Evolutionary conservation across 1,284 basidiomycete species (phyloP), one percentile per base, ranked within the genome.

Genomic region (Uromyces viciae-fabae): DNA sequence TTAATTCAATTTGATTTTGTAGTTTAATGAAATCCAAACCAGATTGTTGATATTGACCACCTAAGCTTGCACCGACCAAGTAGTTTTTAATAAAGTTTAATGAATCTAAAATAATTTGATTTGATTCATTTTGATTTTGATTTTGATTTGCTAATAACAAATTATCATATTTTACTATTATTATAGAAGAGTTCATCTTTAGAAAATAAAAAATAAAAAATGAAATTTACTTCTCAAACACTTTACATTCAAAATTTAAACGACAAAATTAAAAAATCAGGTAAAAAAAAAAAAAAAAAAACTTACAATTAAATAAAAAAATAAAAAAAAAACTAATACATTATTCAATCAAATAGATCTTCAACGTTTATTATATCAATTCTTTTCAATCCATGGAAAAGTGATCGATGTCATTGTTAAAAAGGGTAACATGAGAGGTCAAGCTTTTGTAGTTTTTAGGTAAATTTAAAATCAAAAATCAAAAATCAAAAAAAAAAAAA

Each of bases 211-310:
- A n/a, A n/a, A n/a, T n/a, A n/a, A n/a, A n/a, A n/a, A n/a, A n/a
- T n/a, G n/a, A n/a, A n/a, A n/a, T n/a, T n/a, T n/a, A n/a, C 66
- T 17, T 78, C 76, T 17, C 64, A 91, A 68, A 94, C 95, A 75
- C 90, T 99, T 83, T 98, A 97, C 87, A 88, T 99, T 86, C 94
- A 94, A 85, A 97, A 97, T 86, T 90, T 99, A 84, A 94, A 97
- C 85, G 92, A 93, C 86, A 94, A 95, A 87, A 89, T 96, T 83
- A 94, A 95, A 88, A 99, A 96, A 87, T 91, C 93, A 43, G 88
- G 88, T 88, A 54, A 82, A 87, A 85, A 64, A 36, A 33, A 54
- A 31, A 33, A 33, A 1, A 66, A 66, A 69, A 25, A 15, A 54
- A 31, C 22, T 25, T 3, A 52, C 14, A 40, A n/a, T 17, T 36